A percentile compares a stretch with the other conserved stretches of the same genome.
phyloP scores from a whole-genome alignment of 768 basidiomycete genomes.

The Boletus huronensis region DNA sequence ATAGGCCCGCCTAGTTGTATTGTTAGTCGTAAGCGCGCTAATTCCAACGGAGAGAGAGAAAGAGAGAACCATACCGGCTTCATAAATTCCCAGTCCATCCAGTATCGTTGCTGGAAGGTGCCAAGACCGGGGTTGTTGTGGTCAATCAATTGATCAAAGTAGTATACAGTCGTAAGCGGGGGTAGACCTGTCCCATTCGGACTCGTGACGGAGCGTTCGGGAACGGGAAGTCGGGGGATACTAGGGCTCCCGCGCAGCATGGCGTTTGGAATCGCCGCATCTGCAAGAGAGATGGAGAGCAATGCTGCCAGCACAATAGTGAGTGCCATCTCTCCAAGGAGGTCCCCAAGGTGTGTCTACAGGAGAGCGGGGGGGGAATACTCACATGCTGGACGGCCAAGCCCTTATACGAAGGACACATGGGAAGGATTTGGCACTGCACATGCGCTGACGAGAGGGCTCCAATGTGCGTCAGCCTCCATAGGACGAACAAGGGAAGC shows the following conservation, averaged over 20 bases:
- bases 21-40: not conserved
- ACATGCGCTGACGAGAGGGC: not conserved
- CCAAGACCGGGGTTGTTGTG: conserved; percentile 56
- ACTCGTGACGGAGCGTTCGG: conserved; percentile 9
- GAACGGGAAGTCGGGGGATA: conserved; percentile 13
- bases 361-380: not conserved
- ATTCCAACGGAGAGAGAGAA: not conserved
- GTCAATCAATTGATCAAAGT: conserved; percentile 37
- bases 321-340: conserved; percentile 9
- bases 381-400: not conserved
- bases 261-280: conserved; percentile 20
- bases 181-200: conserved; percentile 27
- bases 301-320: conserved; percentile 6
- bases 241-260: conserved; percentile 19
- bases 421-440: conserved; percentile 4
- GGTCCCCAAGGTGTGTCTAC: not conserved
- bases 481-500: too few relatives aligned
- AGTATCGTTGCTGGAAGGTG: conserved; percentile 76
- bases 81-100: conserved; percentile 69
- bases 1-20: conserved; percentile 23
- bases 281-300: conserved; percentile 8
- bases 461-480: conserved; percentile 6
- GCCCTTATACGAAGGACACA: conserved; percentile 6
- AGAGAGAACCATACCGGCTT: conserved; percentile 35
- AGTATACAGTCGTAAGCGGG: conserved; percentile 26